These are phyloP conservation scores for Venturia effusa DNA, from an alignment of 2,329 filamentous ascomycete species.

Conservation along the genomic window DNA sequence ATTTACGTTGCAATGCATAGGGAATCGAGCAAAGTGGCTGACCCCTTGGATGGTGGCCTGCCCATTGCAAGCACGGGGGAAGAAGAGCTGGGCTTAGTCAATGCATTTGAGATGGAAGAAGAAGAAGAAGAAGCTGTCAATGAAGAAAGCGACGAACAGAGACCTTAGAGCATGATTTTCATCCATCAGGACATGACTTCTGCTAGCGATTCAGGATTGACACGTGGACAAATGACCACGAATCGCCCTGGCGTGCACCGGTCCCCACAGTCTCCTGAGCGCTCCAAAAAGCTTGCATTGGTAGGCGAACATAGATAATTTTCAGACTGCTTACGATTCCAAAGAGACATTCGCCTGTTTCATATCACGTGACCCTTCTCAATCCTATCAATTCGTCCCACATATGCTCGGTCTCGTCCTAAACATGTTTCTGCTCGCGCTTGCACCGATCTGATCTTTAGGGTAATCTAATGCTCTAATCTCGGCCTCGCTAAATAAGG, in stretches of 20 bases:
- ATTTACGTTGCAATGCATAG: conserved; percentile 52
- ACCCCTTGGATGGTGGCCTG: not conserved
- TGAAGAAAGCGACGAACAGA: not conserved
- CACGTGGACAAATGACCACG: not conserved
- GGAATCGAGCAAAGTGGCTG: conserved; percentile 14
- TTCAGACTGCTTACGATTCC: not conserved
- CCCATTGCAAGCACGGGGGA: not conserved
- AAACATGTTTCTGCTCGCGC: not conserved
- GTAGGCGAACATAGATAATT: not conserved
- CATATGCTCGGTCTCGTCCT: not conserved
- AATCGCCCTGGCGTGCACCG: not conserved
- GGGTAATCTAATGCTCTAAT: not conserved
- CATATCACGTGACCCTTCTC: no score
- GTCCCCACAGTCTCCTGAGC: not conserved
- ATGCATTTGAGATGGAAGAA: not conserved
- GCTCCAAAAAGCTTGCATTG: not conserved
- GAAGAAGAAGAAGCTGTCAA: not conserved
- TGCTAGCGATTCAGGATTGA: not conserved
- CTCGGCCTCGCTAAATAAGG: not conserved
- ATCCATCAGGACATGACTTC: not conserved
- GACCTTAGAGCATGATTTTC: not conserved
- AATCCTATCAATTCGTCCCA: no score
- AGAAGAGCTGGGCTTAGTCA: not conserved
- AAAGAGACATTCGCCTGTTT: not conserved
- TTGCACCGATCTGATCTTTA: not conserved